Base-by-base conservation (phyloP, 2,329 filamentous ascomycete species). In the Daldinia sp. region DNA sequence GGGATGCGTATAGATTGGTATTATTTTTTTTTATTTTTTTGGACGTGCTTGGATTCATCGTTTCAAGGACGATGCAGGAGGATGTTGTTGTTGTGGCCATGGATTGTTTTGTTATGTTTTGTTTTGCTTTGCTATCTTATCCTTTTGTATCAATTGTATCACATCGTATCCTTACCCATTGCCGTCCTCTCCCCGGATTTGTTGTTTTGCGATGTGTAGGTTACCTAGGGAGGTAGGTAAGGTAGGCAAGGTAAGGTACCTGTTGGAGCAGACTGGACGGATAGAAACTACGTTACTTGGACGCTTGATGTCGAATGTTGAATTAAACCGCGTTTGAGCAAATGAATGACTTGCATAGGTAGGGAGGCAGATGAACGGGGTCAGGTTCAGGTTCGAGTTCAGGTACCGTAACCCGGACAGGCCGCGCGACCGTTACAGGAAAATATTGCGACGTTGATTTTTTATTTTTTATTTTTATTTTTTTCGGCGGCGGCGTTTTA, bases 1-100 rank as follows among this genome's bases (percentile, higher is more conserved):
- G 37, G 39, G 27, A 32, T 6, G 29, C 29, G 29, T 32, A 37
- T 34, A 17, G 35, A 45, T 60, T 61, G 49, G 35, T 45, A 35
- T 45, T 11, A 53, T 34, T 19, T 48, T 32, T 47, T 47, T 30
- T 32, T 19, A 7, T 43, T 45, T 23, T 34, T 15, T 35, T 21
- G 5, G 15, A 35, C 4, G 34, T 7, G 7, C 19, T 23, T 23
- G 15, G 37, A 41, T 8, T 41, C 37, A 41, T 41, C 15, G 37
- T 41, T 41, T 41, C 37, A 41, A 41, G 37, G 19, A 8, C 32
- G 32, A 35, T 15, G 32, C 32, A 35, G 15, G 32, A n/a, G 7
- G 29, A 30, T 30, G 29, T 10, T 9, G 11, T n/a, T n/a, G 29
- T 32, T 8, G 32, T n/a, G 3, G 32, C 32, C 32, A n/a, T 19